These are phyloP conservation scores for Baorangia bicolor DNA, from an alignment of 768 basidiomycete species.

Conservation along the genomic window DNA sequence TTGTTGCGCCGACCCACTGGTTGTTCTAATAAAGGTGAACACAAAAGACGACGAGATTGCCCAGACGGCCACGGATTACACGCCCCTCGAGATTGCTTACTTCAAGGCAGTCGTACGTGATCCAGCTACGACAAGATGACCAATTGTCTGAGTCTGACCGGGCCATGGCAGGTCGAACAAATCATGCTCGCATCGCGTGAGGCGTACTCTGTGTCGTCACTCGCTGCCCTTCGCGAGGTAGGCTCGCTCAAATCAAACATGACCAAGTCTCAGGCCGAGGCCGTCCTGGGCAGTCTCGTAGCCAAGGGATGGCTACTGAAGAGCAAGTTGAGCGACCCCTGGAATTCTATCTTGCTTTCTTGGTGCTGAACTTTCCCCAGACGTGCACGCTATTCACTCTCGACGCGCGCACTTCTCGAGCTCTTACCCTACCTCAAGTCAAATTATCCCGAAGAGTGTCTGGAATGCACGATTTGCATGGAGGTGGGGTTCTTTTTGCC, in stretches of 20 bases:
- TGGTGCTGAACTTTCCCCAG: constrained; percentile 32
- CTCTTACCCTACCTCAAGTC: constrained; percentile 70
- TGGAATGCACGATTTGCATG: constrained; percentile 73
- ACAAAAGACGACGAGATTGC: constrained; percentile 77
- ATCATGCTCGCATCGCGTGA: constrained; percentile 80
- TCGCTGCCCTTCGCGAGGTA: constrained; percentile 74
- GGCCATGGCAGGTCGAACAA: constrained; percentile 66
- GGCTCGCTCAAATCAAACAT: constrained; percentile 58
- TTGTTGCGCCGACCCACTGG: background rate
- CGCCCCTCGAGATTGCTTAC: constrained; percentile 73
- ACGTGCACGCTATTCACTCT: constrained; percentile 71
- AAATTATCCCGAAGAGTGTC: constrained; percentile 66
- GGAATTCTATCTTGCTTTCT: background rate
- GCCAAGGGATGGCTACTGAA: constrained; percentile 77
- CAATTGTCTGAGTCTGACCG: background rate
- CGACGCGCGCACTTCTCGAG: constrained; percentile 72
- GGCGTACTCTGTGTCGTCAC: constrained; percentile 73
- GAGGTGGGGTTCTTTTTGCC: constrained; percentile 45
- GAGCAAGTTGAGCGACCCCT: constrained; percentile 58
- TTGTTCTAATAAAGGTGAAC: constrained; percentile 57
- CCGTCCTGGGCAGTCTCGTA: constrained; percentile 74
- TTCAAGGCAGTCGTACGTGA: constrained; percentile 76
- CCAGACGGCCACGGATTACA: constrained; percentile 83
- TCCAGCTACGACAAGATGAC: background rate
- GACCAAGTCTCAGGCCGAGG: constrained; percentile 74